Evolutionary conservation across 352 stramenopile genomes (phyloP), one percentile per base, ranked within the genome.

Genomic region (Stephanocyclus meneghinianus): DNA sequence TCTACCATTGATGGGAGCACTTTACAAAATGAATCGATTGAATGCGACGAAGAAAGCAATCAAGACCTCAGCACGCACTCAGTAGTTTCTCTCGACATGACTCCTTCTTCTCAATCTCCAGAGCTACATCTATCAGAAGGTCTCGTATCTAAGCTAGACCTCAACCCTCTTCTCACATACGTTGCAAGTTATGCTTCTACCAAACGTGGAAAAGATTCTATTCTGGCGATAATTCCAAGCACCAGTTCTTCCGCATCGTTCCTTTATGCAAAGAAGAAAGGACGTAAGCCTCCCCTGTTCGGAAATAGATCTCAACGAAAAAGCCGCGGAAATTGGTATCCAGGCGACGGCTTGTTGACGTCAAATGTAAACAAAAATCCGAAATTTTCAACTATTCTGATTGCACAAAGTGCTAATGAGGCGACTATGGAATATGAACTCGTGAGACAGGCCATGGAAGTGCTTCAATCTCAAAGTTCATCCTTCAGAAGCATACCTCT

Each of bases 381-480:
- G 7, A 50, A 5, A 51, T 18, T 45, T 21, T 6, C 53, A 44
- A 44, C 21, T 44, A 10, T 32, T 45, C 16, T 65, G 11, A 69
- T 91, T 75, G 79, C 88, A 26, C n/a, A 64, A 61, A 87, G 81
- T 0, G 66, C 67, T 16, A 37, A 75, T n/a, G 83, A 88, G 57
- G 84, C 83, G 10, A 66, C 26, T 16, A 11, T 59, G n/a, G 78
- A 90, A 74, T 93, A 90, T 69, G 76, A 84, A 60, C 47, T 91
- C 0, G 74, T 91, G 0, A 55, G 48, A 15, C 55, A 87, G 80
- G 77, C 71, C 78, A 77, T 80, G 80, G 15, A 79, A 51, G 30
- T 83, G 1, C 75, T 82, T 79, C 10, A 59, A 40, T 63, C 45
- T 72, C 18, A 64, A 44, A 40, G 4, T 76, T 37, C 44, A 6